phyloP scores from a whole-genome alignment of 2,329 filamentous ascomycete species.

The Aphanocladium album region DNA sequence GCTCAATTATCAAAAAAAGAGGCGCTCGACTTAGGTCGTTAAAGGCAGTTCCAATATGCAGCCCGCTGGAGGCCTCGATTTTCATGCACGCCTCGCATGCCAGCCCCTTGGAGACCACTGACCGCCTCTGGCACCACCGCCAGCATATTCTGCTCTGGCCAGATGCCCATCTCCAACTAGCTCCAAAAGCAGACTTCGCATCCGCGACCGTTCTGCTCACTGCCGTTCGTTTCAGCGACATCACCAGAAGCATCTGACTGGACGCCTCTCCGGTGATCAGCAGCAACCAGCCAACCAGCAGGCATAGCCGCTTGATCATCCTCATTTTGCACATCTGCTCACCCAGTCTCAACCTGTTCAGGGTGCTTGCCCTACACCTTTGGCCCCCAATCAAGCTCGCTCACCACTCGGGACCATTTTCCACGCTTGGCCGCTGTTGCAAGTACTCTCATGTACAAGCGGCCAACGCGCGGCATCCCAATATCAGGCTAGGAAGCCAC shows the following conservation, averaged over 20 bases:
- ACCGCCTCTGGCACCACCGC: neutral
- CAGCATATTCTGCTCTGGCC: neutral
- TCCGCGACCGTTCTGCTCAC: neutral
- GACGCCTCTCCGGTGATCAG: conserved; percentile 3
- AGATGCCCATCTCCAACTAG: neutral
- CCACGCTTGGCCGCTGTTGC: neutral
- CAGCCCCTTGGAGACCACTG: neutral
- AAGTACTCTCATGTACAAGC: neutral
- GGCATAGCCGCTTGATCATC: neutral
- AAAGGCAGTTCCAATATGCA: neutral
- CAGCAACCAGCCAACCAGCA: neutral
- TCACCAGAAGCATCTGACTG: neutral
- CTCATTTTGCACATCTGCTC: neutral
- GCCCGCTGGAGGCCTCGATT: neutral
- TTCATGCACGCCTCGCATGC: neutral
- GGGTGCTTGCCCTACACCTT: neutral
- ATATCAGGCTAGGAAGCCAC: neutral
- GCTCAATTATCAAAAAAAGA: neutral
- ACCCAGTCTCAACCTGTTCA: neutral
- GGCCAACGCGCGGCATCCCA: neutral
- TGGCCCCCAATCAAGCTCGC: neutral
- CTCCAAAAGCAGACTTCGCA: neutral
- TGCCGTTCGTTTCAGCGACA: neutral
- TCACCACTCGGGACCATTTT: neutral
- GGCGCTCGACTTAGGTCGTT: neutral